Conservation (phyloP, 2,329 filamentous ascomycete genomes). For the Aureobasidium sp. region DNA sequence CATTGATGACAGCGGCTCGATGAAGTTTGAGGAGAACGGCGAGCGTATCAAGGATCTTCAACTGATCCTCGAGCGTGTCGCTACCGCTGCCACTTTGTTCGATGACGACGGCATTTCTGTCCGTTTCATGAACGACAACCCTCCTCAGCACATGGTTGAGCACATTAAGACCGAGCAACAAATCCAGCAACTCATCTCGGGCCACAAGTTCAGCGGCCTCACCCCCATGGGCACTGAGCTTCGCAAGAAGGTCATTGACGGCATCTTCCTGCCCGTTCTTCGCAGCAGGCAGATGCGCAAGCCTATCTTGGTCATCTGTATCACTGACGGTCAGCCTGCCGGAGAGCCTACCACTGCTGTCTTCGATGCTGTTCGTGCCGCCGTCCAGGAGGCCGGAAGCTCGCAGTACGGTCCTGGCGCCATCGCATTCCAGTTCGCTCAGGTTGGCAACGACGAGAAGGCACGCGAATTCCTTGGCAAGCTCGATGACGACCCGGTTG, state of each 20-base stretch:
- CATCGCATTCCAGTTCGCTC: slow-evolving; percentile 61
- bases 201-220: slow-evolving; percentile 57
- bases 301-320: slow-evolving; percentile 58
- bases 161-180: slow-evolving; percentile 52
- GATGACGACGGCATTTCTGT: slow-evolving; percentile 61
- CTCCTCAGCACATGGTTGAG: slow-evolving; percentile 43
- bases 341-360: slow-evolving; percentile 53
- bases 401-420: slow-evolving; percentile 48
- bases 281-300: slow-evolving; percentile 50
- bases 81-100: slow-evolving; percentile 60
- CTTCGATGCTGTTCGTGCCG: slow-evolving; percentile 50
- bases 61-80: slow-evolving; percentile 56
- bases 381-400: slow-evolving; percentile 44
- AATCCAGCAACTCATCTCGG: slow-evolving; percentile 50
- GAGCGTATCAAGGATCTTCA: slow-evolving; percentile 60
- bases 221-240: slow-evolving; percentile 61
- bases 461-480: slow-evolving; percentile 57
- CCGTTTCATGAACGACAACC: slow-evolving; percentile 62
- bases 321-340: slow-evolving; percentile 60
- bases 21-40: slow-evolving; percentile 61
- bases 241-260: slow-evolving; percentile 56
- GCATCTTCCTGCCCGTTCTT: slow-evolving; percentile 50
- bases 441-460: slow-evolving; percentile 60
- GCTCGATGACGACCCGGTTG: slow-evolving; percentile 56
- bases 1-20: slow-evolving; percentile 63